Percentiles rank a stretch among this genome's conserved stretches.
Conservation (phyloP, 148 eudicot species). For the Pouteria glomerata region DNA sequence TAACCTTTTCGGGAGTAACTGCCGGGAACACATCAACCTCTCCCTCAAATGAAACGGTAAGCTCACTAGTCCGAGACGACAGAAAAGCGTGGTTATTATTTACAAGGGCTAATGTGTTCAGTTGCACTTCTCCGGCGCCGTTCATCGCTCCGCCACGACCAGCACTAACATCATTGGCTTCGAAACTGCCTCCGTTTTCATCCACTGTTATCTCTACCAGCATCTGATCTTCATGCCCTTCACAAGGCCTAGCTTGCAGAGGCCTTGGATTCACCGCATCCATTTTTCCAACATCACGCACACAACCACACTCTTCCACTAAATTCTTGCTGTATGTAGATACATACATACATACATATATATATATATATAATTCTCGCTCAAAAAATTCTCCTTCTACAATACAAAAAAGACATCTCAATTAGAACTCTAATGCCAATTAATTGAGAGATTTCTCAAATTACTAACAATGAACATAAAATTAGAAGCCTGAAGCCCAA, state of each 20-base stretch:
- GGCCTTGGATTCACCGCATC: conserved; percentile 13
- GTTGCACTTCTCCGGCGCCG: conserved; percentile 14
- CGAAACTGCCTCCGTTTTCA: conserved; percentile 20
- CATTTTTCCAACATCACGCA: conserved; percentile 13
- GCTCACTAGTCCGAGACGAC: conserved; percentile 36
- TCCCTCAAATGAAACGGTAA: conserved; percentile 55
- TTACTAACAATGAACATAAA: no score
- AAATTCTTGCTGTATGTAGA: neutral
- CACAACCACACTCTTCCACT: neutral
- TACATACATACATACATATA: no score
- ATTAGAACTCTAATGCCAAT: no score
- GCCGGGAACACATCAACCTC: conserved; percentile 57
- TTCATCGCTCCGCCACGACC: conserved; percentile 9
- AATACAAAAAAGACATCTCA: no score
- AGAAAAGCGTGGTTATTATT: no score
- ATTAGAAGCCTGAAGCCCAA: no score
- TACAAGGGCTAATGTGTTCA: no score
- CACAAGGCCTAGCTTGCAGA: conserved; percentile 5
- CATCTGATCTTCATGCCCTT: neutral
- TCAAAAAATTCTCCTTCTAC: no score
- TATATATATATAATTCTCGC: no score
- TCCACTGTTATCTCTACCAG: conserved; percentile 7
- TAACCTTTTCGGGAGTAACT: conserved; percentile 70
- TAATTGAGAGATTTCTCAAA: no score
- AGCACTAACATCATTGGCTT: conserved; percentile 14